phyloP scores from a whole-genome alignment of 371 early-diverging fungal species.

The Rhizomucor pusillus region DNA sequence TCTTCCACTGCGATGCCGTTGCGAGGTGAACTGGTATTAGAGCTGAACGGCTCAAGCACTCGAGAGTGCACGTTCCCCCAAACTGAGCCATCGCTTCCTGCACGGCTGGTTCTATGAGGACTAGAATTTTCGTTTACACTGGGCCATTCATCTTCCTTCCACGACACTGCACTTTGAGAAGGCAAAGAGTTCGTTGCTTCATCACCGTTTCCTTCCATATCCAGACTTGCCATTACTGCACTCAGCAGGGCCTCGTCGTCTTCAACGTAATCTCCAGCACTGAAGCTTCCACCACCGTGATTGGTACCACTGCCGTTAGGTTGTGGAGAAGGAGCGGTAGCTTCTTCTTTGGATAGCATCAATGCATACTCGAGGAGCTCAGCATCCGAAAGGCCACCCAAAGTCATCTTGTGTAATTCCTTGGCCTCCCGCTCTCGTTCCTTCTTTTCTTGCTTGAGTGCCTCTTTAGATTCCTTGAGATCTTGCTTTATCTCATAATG shows the following conservation, averaged over 20 bases:
- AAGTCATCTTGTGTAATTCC: slow-evolving; percentile 26
- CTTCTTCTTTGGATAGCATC: slow-evolving; percentile 42
- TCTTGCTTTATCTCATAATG: slow-evolving; percentile 42
- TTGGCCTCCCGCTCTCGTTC: slow-evolving; percentile 27
- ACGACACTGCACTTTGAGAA: background rate
- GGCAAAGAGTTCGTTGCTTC: background rate
- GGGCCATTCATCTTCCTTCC: slow-evolving; percentile 10
- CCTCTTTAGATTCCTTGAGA: slow-evolving; percentile 32
- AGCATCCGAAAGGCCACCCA: slow-evolving; percentile 44
- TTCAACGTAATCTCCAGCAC: slow-evolving; percentile 17
- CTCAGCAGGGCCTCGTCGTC: slow-evolving; percentile 43
- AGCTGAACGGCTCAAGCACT: background rate
- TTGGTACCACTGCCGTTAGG: background rate
- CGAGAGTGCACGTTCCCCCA: slow-evolving; percentile 15
- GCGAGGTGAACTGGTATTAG: background rate
- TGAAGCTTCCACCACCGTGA: background rate
- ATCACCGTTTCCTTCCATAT: slow-evolving; percentile 8
- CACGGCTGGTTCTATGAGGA: background rate
- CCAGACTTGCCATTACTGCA: slow-evolving; percentile 45
- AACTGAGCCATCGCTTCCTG: background rate
- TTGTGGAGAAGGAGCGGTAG: background rate
- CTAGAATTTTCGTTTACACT: slow-evolving; percentile 5
- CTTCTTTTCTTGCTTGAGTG: slow-evolving; percentile 28
- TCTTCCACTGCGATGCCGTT: slow-evolving; percentile 5
- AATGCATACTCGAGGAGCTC: slow-evolving; percentile 50